Conservation (phyloP, 495 filamentous ascomycete genomes). For the Podospora australis region DNA sequence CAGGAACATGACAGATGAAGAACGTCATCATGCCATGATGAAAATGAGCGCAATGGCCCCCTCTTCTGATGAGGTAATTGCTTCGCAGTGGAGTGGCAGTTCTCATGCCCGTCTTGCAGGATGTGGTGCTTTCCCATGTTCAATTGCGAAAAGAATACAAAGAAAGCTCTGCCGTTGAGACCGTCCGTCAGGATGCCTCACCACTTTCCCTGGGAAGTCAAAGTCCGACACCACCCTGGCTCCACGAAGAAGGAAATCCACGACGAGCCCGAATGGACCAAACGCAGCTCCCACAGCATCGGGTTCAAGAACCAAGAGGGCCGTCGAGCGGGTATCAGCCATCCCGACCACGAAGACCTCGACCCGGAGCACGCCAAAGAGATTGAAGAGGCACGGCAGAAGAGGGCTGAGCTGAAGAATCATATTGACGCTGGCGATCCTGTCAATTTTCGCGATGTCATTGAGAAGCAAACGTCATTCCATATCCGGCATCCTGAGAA, state of each 20-base stretch:
- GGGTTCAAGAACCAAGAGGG: conserved; percentile 10
- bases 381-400: not conserved
- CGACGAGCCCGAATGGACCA: conserved; percentile 7
- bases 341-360: not conserved
- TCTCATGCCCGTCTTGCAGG: not conserved
- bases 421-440: not conserved
- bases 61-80: too few relatives aligned
- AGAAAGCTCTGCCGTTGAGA: too few relatives aligned
- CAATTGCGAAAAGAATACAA: too few relatives aligned
- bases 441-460: conserved; percentile 17
- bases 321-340: conserved; percentile 1
- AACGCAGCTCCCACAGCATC: conserved; percentile 6
- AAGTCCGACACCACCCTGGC: conserved; percentile 7
- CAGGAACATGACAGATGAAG: not conserved
- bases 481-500: conserved; percentile 11
- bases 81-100: not conserved
- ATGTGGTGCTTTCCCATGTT: too few relatives aligned
- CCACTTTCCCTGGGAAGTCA: conserved; percentile 6
- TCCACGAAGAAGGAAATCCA: conserved; percentile 7
- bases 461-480: conserved; percentile 5
- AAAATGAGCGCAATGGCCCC: too few relatives aligned
- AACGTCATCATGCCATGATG: conserved; percentile 3
- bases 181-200: too few relatives aligned
- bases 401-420: conserved; percentile 1
- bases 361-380: not conserved